phyloP scores from a whole-genome alignment of 2,329 filamentous ascomycete species.

The Aspergillus floridensis region DNA sequence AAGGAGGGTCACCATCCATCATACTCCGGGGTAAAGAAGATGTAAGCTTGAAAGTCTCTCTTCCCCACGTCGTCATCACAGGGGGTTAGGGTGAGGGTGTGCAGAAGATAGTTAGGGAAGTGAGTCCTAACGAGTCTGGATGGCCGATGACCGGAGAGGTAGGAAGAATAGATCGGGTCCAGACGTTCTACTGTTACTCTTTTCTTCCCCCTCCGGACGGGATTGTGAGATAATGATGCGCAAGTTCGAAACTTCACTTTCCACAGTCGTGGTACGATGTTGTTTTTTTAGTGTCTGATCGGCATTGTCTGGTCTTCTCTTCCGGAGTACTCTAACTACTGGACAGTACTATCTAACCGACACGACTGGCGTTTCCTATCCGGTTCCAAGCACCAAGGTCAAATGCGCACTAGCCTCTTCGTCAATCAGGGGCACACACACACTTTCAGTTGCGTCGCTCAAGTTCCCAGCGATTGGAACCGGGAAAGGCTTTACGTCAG shows the following conservation, averaged over 20 bases:
- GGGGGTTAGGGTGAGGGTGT: no score
- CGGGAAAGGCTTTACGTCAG: constrained; percentile 14
- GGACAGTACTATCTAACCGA: background rate
- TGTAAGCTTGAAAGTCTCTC: background rate
- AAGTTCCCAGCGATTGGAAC: no score
- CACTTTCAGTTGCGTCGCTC: no score
- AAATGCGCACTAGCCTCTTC: background rate
- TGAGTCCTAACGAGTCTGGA: background rate
- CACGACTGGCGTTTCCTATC: background rate
- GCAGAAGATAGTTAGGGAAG: no score
- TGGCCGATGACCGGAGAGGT: background rate
- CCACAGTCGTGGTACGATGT: background rate
- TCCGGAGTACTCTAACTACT: no score
- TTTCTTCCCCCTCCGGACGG: background rate
- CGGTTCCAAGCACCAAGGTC: no score
- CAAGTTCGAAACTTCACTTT: background rate
- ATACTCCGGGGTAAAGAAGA: background rate
- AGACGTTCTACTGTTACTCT: no score
- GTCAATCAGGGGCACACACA: constrained; percentile 1
- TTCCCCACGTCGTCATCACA: background rate
- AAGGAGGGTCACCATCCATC: background rate
- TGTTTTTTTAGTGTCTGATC: background rate
- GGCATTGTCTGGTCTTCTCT: background rate
- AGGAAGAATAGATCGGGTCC: no score
- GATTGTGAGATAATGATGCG: background rate